A percentile compares a stretch with the other conserved stretches of the same genome.
Conservation (phyloP, 345 rosid species). For the Murraya koenigii region DNA sequence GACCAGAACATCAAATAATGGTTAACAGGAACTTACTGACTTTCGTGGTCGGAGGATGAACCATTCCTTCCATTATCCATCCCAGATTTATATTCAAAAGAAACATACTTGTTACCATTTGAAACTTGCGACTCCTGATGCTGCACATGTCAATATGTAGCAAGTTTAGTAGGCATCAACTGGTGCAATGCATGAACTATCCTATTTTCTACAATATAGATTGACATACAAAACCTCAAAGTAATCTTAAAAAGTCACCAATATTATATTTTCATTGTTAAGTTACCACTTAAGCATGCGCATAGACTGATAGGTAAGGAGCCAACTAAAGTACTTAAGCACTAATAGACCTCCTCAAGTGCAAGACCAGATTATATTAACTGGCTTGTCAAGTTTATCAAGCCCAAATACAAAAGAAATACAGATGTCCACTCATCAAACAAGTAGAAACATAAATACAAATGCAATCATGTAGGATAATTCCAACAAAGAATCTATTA, state of each 20-base stretch:
- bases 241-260: not conserved
- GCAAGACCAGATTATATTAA: not conserved
- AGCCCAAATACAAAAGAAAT: not conserved
- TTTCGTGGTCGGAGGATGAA: constrained; percentile 93
- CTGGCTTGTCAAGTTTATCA: not conserved
- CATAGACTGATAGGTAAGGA: not conserved
- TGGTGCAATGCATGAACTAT: constrained; percentile 7
- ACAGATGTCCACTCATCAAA: not conserved
- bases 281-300: not conserved
- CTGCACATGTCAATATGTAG: constrained; percentile 44
- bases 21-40: constrained; percentile 76
- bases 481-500: not conserved
- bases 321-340: not conserved
- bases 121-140: constrained; percentile 80
- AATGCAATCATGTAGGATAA: not conserved
- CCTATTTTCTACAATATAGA: not conserved
- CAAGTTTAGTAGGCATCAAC: constrained; percentile 15
- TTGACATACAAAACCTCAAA: not conserved
- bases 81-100: constrained; percentile 95
- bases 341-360: not conserved
- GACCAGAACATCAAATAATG: constrained; percentile 4
- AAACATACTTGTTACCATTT: constrained; percentile 80
- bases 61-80: constrained; percentile 87
- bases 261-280: not conserved
- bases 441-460: not conserved